These are phyloP conservation scores for Penicillium mononematosum DNA, from an alignment of 495 filamentous ascomycete genomes.

Conservation along the genomic window DNA sequence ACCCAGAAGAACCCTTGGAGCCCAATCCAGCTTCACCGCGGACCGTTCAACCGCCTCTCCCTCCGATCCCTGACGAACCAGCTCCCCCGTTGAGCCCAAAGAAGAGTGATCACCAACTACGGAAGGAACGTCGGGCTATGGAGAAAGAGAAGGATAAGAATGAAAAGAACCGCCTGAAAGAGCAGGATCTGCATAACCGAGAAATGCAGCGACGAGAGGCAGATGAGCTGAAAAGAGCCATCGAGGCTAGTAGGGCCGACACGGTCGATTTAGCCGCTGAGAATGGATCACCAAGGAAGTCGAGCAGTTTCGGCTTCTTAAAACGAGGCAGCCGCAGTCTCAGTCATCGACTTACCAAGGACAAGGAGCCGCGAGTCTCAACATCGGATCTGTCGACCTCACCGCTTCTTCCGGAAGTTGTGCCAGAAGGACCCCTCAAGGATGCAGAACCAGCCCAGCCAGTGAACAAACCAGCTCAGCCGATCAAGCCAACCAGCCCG, in stretches of 20 bases:
- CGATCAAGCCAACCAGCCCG: not conserved
- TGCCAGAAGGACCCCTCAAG: constrained; percentile 22
- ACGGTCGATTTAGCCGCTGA: constrained; percentile 31
- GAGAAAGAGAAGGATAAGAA: constrained; percentile 67
- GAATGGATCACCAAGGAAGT: constrained; percentile 40
- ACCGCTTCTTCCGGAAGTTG: constrained; percentile 14
- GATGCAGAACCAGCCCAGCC: constrained; percentile 1
- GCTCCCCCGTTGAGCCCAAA: constrained; percentile 33
- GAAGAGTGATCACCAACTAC: constrained; percentile 48
- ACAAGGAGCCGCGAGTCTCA: constrained; percentile 38
- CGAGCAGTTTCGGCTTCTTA: constrained; percentile 51
- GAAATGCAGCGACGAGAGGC: constrained; percentile 55
- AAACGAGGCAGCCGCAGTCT: constrained; percentile 60
- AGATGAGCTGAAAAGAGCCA: constrained; percentile 56
- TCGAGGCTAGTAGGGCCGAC: constrained; percentile 54
- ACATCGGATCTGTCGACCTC: constrained; percentile 27
- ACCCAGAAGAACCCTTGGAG: constrained; percentile 33
- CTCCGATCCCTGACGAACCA: constrained; percentile 40
- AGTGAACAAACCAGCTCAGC: not conserved
- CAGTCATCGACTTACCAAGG: constrained; percentile 45
- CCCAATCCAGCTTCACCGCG: constrained; percentile 22
- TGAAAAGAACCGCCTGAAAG: constrained; percentile 63
- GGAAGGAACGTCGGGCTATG: constrained; percentile 61
- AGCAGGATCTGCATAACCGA: constrained; percentile 49
- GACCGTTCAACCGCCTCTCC: constrained; percentile 30